These are phyloP conservation scores for Skeletonema menzelii DNA, from an alignment of 108 stramenopile genomes.

Conservation along the genomic window DNA sequence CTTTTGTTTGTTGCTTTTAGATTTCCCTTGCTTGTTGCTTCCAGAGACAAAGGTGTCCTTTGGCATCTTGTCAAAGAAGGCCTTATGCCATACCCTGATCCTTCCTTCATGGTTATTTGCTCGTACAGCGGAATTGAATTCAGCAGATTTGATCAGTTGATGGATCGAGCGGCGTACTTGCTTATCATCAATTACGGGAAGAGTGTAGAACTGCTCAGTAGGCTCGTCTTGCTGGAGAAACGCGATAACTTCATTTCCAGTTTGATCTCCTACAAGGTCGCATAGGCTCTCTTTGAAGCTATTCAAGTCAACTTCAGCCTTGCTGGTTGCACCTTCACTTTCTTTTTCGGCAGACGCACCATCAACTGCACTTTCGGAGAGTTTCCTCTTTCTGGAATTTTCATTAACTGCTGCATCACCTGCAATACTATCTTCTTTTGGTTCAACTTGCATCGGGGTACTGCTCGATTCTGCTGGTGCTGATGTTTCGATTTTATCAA, in stretches of 20 bases:
- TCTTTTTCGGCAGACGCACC: neutral
- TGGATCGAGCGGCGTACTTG: constrained; percentile 63
- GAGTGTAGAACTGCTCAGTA: constrained; percentile 50
- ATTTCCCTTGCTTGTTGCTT: constrained; percentile 15
- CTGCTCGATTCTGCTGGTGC: neutral
- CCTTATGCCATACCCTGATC: constrained; percentile 76
- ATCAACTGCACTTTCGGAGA: neutral
- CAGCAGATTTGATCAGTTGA: constrained; percentile 52
- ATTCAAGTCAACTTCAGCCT: constrained; percentile 25
- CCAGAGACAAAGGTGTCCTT: constrained; percentile 53
- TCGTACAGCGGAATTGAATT: constrained; percentile 46
- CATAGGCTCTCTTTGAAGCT: constrained; percentile 17
- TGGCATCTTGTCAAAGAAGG: constrained; percentile 74
- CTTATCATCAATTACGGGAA: constrained; percentile 65
- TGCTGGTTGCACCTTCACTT: constrained; percentile 4
- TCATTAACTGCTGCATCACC: neutral
- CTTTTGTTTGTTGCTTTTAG: constrained; percentile 17
- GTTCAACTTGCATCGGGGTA: neutral
- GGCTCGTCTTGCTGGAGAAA: constrained; percentile 44
- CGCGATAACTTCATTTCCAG: constrained; percentile 43
- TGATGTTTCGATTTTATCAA: constrained; percentile 50
- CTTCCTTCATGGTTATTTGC: constrained; percentile 68
- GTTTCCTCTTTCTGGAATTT: constrained; percentile 19
- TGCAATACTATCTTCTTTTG: neutral
- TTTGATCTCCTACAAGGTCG: constrained; percentile 33